Conservation (phyloP, 331 rosid species). For the Spiraea crenata region DNA sequence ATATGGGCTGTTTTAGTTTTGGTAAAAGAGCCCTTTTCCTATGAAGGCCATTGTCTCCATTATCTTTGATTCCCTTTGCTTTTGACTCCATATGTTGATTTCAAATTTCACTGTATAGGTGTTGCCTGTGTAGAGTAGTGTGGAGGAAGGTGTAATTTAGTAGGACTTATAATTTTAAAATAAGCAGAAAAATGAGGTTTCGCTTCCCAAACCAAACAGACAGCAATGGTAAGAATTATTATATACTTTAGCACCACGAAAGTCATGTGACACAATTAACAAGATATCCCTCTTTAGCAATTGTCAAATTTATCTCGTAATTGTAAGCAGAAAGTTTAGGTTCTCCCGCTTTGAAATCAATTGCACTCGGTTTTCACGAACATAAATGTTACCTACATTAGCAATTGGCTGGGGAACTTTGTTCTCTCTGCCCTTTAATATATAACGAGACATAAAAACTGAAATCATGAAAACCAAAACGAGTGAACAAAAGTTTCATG, state of each 20-base stretch:
- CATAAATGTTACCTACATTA: too few species aligned
- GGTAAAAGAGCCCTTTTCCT: slow-evolving; percentile 52
- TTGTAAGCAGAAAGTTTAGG: slow-evolving; percentile 16
- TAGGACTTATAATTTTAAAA: background rate
- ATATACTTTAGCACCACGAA: slow-evolving; percentile 15
- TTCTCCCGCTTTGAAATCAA: too few species aligned
- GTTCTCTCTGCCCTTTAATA: too few species aligned
- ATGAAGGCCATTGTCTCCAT: slow-evolving; percentile 24
- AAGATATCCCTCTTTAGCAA: slow-evolving; percentile 33
- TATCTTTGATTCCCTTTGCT: slow-evolving; percentile 35
- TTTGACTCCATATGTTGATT: background rate
- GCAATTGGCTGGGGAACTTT: too few species aligned
- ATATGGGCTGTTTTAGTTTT: slow-evolving; percentile 36
- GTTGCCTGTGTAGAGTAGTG: background rate
- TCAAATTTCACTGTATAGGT: slow-evolving; percentile 23
- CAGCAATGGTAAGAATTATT: slow-evolving; percentile 41
- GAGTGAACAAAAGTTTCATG: too few species aligned
- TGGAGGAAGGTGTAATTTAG: background rate
- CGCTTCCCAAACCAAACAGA: slow-evolving; percentile 25
- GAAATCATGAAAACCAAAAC: too few species aligned
- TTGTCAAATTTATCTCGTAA: slow-evolving; percentile 33
- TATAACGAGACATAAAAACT: too few species aligned
- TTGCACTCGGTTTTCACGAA: too few species aligned
- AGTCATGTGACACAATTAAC: slow-evolving; percentile 34
- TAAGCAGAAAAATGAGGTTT: background rate